These are phyloP conservation scores for Monosporascus sp. DNA, from an alignment of 2,329 filamentous ascomycete genomes.

Conservation along the genomic window DNA sequence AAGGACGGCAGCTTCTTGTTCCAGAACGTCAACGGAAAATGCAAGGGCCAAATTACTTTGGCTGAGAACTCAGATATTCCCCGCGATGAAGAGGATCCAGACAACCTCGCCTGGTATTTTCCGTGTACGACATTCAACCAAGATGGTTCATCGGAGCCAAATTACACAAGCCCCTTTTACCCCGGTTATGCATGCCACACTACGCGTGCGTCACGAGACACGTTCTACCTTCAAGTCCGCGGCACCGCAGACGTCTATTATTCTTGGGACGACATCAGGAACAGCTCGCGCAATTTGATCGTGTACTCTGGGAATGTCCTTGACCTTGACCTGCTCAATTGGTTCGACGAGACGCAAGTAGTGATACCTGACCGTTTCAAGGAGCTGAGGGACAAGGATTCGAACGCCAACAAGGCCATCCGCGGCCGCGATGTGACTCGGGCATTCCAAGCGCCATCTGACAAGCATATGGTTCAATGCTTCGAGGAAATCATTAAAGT, in stretches of 20 bases:
- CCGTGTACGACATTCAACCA: constrained; percentile 89
- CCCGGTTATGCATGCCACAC: constrained; percentile 88
- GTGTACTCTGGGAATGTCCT: constrained; percentile 93
- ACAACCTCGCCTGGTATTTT: constrained; percentile 91
- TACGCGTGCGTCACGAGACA: constrained; percentile 56
- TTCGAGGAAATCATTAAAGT: constrained; percentile 93
- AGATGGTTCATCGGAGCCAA: constrained; percentile 77
- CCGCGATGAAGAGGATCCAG: constrained; percentile 54
- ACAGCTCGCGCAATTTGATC: constrained; percentile 80
- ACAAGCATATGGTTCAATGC: constrained; percentile 81
- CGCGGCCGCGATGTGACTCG: constrained; percentile 86
- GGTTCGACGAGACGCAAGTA: constrained; percentile 84
- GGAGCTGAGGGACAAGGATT: constrained; percentile 64
- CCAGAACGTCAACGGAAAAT: constrained; percentile 96
- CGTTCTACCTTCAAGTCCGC: constrained; percentile 66
- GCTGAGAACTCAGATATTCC: constrained; percentile 71
- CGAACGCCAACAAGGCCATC: constrained; percentile 54
- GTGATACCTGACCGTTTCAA: constrained; percentile 71
- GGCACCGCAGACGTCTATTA: constrained; percentile 86
- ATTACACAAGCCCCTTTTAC: constrained; percentile 70
- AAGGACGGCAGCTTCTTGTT: constrained; percentile 95
- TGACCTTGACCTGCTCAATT: constrained; percentile 80
- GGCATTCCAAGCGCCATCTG: constrained; percentile 69
- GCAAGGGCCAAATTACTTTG: constrained; percentile 80
- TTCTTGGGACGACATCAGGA: constrained; percentile 90